Evolutionary conservation across 2,329 filamentous ascomycete species (phyloP).

Genomic region (Cladosporium sphaerospermum): DNA sequence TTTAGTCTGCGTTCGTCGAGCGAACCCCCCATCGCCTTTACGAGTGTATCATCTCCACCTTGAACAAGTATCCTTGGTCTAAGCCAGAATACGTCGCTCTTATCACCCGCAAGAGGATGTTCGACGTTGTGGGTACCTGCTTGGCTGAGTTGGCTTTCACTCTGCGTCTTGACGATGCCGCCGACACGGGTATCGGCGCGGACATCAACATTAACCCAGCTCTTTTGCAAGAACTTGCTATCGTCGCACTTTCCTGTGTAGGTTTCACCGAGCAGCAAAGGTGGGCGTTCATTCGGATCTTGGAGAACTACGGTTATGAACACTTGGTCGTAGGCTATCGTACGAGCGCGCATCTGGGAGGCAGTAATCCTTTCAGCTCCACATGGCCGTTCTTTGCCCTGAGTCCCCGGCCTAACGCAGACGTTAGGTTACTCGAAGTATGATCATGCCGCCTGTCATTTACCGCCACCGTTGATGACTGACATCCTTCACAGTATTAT

Average conservation of each 20-base stretch:
- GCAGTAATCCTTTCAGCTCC: conserved; percentile 14
- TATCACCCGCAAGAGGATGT: conserved; percentile 41
- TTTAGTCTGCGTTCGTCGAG: conserved; percentile 43
- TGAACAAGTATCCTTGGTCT: conserved; percentile 51
- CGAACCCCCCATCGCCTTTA: conserved; percentile 49
- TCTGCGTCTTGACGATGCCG: conserved; percentile 14
- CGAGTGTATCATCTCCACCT: conserved; percentile 46
- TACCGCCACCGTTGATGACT: not conserved
- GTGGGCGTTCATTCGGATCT: conserved; percentile 15
- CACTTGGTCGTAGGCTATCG: conserved; percentile 16
- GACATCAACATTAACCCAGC: conserved; percentile 15
- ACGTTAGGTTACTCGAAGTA: conserved; percentile 22
- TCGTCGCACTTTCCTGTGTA: conserved; percentile 26
- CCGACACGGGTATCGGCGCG: conserved; percentile 12
- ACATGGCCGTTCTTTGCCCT: conserved; percentile 30
- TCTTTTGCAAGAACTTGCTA: conserved; percentile 28
- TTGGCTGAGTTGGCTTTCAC: conserved; percentile 21
- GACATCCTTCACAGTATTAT: conserved; percentile 18
- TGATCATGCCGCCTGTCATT: not conserved
- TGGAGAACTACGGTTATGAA: conserved; percentile 17
- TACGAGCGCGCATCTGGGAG: conserved; percentile 23
- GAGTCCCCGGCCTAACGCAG: conserved; percentile 17
- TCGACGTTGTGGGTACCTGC: conserved; percentile 27
- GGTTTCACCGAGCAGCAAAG: conserved; percentile 32
- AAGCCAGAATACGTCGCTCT: conserved; percentile 41